Base-by-base conservation (phyloP, 1,284 basidiomycete genomes). In the Cryptococcus sp. region DNA sequence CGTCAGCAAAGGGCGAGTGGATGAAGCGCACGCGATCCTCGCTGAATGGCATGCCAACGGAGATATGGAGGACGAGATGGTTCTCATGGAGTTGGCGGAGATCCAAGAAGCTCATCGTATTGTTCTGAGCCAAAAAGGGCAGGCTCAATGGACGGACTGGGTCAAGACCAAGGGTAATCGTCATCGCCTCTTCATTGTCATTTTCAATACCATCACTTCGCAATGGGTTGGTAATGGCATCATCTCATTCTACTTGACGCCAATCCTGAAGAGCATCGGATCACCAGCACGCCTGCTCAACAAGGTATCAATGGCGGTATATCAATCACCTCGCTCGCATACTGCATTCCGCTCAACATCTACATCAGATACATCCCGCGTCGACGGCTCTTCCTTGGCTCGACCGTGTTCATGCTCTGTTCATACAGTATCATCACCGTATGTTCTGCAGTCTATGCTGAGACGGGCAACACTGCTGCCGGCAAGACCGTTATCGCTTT, bases 261-360 rank as follows among this genome's bases (percentile, higher is more conserved):
- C 84, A 68, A 85, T 90, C 54, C 85, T 91, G 64, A 80, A 84
- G 63, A 81, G 83, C 57, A 86, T 91, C 58, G 88, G 88, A 85
- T 91, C 67, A 64, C 60, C 6, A 23, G 53, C 16, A 39, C 61
- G 7, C 39, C 46, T n/a, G 27, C 58, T 27, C 51, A 58, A 41
- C 50, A 23, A 30, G 52, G 42, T 17, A 86, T 88, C 79, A 88
- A 88, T 71, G 87, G 86, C 69, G 82, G 86, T 65, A 82, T 91
- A 13, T 61, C 67, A 25, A 59, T 70, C 46, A 70, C 56, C 49
- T 70, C 70, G 58, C 62, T 66, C 43, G 55, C 68, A 25, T 53
- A 62, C 8, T 57, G 64, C 11, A 40, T 64, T 35, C 41, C 52
- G 5, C 63, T 57, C 19, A 61, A 61, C 1, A 62, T 61, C 11